Percentiles rank a stretch among this genome's conserved stretches.
Evolutionary conservation across 805 yeast genomes (phyloP).

Genomic region (Saccharomycopsis amapae): DNA sequence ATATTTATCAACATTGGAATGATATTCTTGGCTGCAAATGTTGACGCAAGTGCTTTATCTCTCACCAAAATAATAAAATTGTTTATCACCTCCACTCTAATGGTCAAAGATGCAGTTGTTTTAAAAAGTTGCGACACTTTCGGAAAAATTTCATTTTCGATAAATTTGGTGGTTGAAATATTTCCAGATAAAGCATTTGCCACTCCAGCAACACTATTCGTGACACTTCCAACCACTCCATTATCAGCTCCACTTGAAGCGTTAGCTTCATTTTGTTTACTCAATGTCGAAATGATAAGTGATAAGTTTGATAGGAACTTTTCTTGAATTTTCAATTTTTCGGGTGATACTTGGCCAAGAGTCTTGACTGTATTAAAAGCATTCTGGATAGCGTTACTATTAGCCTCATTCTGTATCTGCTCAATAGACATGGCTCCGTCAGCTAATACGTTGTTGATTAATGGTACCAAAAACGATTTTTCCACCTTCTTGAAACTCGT

Average conservation of each 20-base stretch:
- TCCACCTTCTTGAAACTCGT: conserved; percentile 23
- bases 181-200: conserved; percentile 35
- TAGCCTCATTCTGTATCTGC: conserved; percentile 21
- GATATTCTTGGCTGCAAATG: conserved; percentile 66
- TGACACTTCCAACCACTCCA: conserved; percentile 26
- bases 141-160: conserved; percentile 74
- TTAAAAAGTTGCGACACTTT: conserved; percentile 64
- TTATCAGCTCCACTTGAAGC: background rate
- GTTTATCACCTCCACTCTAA: conserved; percentile 61
- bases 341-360: conserved; percentile 22
- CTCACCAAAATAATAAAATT: conserved; percentile 53
- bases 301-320: conserved; percentile 27
- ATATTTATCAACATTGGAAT: conserved; percentile 71
- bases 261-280: conserved; percentile 25
- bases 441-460: conserved; percentile 28
- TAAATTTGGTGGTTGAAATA: conserved; percentile 21
- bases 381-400: conserved; percentile 19
- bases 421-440: conserved; percentile 21
- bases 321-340: conserved; percentile 30
- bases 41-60: conserved; percentile 58
- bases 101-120: conserved; percentile 75
- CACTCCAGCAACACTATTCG: conserved; percentile 31
- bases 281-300: conserved; percentile 38
- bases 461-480: conserved; percentile 28
- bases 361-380: conserved; percentile 18